Percentiles rank a stretch among this genome's conserved stretches.
These are phyloP conservation scores for Venturia nashicola DNA, from an alignment of 2,329 filamentous ascomycete genomes.

Conservation along the genomic window DNA sequence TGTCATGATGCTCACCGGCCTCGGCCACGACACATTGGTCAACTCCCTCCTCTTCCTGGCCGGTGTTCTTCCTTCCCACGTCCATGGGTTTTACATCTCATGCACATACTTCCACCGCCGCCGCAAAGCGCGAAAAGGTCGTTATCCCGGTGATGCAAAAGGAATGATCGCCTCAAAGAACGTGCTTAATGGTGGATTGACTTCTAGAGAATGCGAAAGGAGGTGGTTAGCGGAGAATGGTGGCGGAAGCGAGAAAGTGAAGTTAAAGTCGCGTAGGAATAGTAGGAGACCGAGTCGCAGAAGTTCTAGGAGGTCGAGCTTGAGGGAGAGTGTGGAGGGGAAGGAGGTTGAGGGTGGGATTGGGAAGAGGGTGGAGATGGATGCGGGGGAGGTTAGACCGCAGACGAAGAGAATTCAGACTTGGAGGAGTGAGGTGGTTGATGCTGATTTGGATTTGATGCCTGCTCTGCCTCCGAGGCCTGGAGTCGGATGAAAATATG, in stretches of 20 bases:
- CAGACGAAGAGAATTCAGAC: constrained; percentile 12
- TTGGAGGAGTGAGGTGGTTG: constrained; percentile 2
- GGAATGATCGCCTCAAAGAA: constrained; percentile 8
- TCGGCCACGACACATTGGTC: constrained; percentile 11
- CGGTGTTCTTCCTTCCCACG: constrained; percentile 11
- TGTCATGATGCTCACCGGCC: constrained; percentile 12
- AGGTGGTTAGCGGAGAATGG: background rate
- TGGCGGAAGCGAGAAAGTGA: background rate
- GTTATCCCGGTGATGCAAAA: constrained; percentile 10
- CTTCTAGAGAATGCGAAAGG: constrained; percentile 1
- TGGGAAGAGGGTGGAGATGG: background rate
- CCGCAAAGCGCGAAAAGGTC: constrained; percentile 10
- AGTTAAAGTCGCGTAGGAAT: background rate
- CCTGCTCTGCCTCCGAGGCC: constrained; percentile 1
- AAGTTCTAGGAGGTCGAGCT: background rate
- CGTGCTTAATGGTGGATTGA: constrained; percentile 10
- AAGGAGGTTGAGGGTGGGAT: background rate
- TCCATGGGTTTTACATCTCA: constrained; percentile 13
- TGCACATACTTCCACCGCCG: constrained; percentile 12
- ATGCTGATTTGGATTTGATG: background rate
- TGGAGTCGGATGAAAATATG: background rate
- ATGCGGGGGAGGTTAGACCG: constrained; percentile 10
- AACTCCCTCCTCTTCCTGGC: constrained; percentile 12
- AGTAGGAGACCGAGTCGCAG: background rate
- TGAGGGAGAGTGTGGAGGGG: background rate